These are phyloP conservation scores for Bryoerythrophyllum caledonicum DNA, from an alignment of 225 moss, liverwort and hornwort genomes.

Conservation along the genomic window DNA sequence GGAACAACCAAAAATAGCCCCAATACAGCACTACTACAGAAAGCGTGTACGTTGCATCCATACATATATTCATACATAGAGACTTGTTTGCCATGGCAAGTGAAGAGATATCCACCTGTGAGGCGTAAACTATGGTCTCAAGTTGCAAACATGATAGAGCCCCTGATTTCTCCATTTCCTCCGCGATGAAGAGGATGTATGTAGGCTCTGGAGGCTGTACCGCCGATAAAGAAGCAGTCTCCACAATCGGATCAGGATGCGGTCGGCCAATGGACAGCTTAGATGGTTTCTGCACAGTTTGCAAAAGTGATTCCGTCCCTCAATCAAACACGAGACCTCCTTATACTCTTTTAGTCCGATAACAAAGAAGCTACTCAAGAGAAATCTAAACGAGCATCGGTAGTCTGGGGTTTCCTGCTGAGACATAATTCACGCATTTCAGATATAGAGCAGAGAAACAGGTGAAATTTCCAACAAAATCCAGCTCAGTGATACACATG, in stretches of 20 bases:
- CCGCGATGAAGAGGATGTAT: conserved; percentile 67
- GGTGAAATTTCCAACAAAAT: conserved; percentile 8
- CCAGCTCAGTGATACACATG: conserved; percentile 11
- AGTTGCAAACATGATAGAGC: conserved; percentile 87
- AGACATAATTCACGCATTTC: background rate
- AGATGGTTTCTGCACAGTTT: conserved; percentile 73
- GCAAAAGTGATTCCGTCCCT: conserved; percentile 7
- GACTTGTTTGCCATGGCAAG: conserved; percentile 4
- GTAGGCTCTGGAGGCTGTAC: conserved; percentile 98
- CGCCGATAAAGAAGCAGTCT: conserved; percentile 95
- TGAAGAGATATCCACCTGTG: conserved; percentile 55
- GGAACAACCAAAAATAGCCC: conserved; percentile 9
- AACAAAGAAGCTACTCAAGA: conserved; percentile 15
- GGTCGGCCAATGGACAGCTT: conserved; percentile 87
- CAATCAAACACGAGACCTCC: conserved; percentile 5
- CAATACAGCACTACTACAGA: background rate
- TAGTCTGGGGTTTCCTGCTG: background rate
- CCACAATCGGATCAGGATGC: conserved; percentile 98
- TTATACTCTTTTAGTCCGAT: background rate
- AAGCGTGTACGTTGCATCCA: conserved; percentile 12
- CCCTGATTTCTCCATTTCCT: conserved; percentile 78
- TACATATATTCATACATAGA: conserved; percentile 10
- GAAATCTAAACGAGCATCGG: background rate
- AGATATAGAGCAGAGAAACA: conserved; percentile 11
- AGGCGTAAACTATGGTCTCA: conserved; percentile 96